phyloP scores from a whole-genome alignment of 2,329 filamentous ascomycete species.

The Penicillium brevicompactum region DNA sequence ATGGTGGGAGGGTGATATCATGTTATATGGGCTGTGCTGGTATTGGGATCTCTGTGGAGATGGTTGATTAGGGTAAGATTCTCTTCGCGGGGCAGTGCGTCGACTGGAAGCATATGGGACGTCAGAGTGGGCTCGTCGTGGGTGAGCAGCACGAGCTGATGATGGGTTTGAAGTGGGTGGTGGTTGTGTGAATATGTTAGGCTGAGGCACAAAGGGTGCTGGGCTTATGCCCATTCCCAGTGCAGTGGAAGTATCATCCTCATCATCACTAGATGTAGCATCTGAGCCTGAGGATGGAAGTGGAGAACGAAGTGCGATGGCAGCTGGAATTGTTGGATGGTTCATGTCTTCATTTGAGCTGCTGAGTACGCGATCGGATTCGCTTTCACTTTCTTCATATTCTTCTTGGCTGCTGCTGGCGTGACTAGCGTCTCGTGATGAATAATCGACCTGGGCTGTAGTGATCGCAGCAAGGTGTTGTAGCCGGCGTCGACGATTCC shows the following conservation, averaged over 20 bases:
- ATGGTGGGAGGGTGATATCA: slow-evolving; percentile 73
- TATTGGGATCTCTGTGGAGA: slow-evolving; percentile 38
- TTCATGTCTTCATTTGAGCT: slow-evolving; percentile 63
- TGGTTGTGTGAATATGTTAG: slow-evolving; percentile 89
- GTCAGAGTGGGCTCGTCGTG: slow-evolving; percentile 53
- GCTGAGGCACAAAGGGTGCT: slow-evolving; percentile 75
- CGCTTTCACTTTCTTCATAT: slow-evolving; percentile 90
- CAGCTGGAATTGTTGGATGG: slow-evolving; percentile 24
- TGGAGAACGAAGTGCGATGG: slow-evolving; percentile 25
- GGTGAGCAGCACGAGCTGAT: slow-evolving; percentile 43
- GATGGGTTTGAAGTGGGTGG: slow-evolving; percentile 56
- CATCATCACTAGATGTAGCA: slow-evolving; percentile 52
- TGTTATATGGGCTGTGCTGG: slow-evolving; percentile 63
- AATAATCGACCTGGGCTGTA: slow-evolving; percentile 44
- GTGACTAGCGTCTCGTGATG: slow-evolving; percentile 47
- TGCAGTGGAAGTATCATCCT: slow-evolving; percentile 80
- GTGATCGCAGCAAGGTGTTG: slow-evolving; percentile 38
- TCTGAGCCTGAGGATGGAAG: slow-evolving; percentile 32
- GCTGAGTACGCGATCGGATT: slow-evolving; percentile 72
- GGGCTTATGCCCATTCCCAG: slow-evolving; percentile 65
- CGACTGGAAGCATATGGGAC: slow-evolving; percentile 43
- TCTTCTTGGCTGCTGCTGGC: slow-evolving; percentile 83
- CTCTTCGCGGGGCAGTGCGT: slow-evolving; percentile 39
- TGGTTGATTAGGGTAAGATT: slow-evolving; percentile 38
- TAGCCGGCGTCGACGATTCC: slow-evolving; percentile 56